Base-by-base conservation (phyloP, 257 asterid genomes). In the Ballota nigra region DNA sequence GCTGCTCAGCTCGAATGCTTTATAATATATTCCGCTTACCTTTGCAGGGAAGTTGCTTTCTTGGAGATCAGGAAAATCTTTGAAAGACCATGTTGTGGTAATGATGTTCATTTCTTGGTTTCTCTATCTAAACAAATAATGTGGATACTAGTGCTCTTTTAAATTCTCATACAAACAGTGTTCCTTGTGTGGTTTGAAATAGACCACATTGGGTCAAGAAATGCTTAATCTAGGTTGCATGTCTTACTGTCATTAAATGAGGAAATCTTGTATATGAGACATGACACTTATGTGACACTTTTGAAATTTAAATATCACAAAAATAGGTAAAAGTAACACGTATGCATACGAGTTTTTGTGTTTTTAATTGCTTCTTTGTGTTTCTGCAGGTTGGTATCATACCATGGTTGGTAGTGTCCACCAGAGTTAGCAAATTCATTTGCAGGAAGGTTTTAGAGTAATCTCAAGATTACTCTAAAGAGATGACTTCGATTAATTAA, bases 321-420 rank as follows among this genome's bases (percentile, higher is more conserved):
- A 26, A 69, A 23, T 8, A 36, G 43, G 3, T 9, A 47, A 47
- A 47, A 26, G 1, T 26, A 26, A 1, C 29, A 26, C 3, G 29
- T 26, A 1, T 26, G n/a, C 29, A 26, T 26, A 26, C 29, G 3
- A 26, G 29, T 26, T 26, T 26, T 26, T 26, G 3, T 26, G 3
- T 26, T 26, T 1, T 26, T 26, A 26, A 26, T 53, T 47, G 22
- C 6, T 51, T 9, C 58, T 36, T 36, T 36, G 43, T 36, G 43
- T 36, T 36, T 33, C 40, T 84, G 85, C 95, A 91, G 97, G 93
- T 94, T 72, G 99, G 97, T 59, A 85, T 94, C 68, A 89, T 94
- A 58, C 97, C 97, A 5, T 94, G 99, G 98, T 69, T 94, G 79
- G 72, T 91, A 70, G 82, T 86, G 38, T 91, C 95, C 16, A 83